Base-by-base conservation (phyloP, 768 basidiomycete genomes). In the Tephrocybe sp. region DNA sequence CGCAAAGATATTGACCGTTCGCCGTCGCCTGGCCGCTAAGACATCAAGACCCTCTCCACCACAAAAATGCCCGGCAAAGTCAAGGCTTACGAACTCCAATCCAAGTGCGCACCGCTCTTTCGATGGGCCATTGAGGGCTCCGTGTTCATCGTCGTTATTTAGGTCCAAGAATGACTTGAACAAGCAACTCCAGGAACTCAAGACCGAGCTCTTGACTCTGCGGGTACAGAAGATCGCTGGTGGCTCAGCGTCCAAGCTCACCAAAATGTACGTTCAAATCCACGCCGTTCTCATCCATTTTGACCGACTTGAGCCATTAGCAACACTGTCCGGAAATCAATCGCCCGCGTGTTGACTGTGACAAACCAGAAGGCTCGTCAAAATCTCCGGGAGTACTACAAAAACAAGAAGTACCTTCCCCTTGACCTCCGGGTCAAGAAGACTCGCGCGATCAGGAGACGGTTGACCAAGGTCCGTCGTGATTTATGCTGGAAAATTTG, bases 191-290 rank as follows among this genome's bases (percentile, higher is more conserved):
- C 69, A 70, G 44, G 97, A 98, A 72, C 82, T 99, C 75, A 97
- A 94, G 86, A 83, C 76, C 53, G 97, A 99, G 83, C 89, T 98
- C 62, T 79, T 91, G 56, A 77, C 79, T 64, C 82, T 99, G 71
- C 86, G 95, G 64, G 97, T 99, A 56, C 93, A 97, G 81, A 97
- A 97, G 83, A 91, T 95, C 65, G 90, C 92, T 54, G 94, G 94
- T 64, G 93, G 94, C 27, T 90, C 91, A 60, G 87, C 94, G 50
- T 85, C 91, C 49, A 98, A 98, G 76, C 81, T 99, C 61, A 94
- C 91, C 64, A 93, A 90, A 79, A 98, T 99, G 97, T 99, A 71
- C 63, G 88, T 80, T 39, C 16, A 19, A 11, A n/a, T 40, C 15
- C 19, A 43, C 31, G 30, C 29, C 12, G 1, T 33, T 37, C 3